phyloP scores from a whole-genome alignment of 2,329 filamentous ascomycete genomes.

The Colletotrichum somersetense region DNA sequence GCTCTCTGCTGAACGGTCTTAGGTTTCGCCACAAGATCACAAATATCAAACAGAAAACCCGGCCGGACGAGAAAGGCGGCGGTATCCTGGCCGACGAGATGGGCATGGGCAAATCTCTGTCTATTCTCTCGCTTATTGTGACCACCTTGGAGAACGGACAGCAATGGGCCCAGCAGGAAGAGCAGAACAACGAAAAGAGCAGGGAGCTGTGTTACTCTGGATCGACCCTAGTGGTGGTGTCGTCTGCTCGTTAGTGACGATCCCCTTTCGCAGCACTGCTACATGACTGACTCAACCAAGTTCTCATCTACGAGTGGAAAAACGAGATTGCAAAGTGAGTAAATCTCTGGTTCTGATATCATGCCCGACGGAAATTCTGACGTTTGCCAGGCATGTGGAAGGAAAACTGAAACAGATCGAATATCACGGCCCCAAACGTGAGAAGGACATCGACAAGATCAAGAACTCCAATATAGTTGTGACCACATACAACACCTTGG shows the following conservation, averaged over 20 bases:
- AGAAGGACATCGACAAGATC: slow-evolving; percentile 46
- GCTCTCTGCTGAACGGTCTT: background rate
- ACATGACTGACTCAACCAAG: slow-evolving; percentile 44
- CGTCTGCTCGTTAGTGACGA: slow-evolving; percentile 55
- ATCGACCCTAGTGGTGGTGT: slow-evolving; percentile 60
- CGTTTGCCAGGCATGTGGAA: slow-evolving; percentile 50
- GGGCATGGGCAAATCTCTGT: slow-evolving; percentile 71
- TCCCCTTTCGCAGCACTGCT: background rate
- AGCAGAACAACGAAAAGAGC: slow-evolving; percentile 38
- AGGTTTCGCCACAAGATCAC: slow-evolving; percentile 58
- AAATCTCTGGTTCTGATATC: background rate
- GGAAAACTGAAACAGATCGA: slow-evolving; percentile 47
- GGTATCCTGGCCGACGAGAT: slow-evolving; percentile 72
- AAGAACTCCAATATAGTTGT: slow-evolving; percentile 56
- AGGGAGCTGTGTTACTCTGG: slow-evolving; percentile 47
- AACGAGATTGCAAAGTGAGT: slow-evolving; percentile 54
- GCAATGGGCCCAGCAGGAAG: slow-evolving; percentile 49
- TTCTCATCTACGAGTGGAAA: slow-evolving; percentile 57
- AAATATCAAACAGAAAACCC: slow-evolving; percentile 47
- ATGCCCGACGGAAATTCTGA: background rate
- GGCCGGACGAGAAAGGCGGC: slow-evolving; percentile 51
- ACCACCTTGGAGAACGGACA: slow-evolving; percentile 54
- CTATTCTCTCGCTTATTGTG: slow-evolving; percentile 62
- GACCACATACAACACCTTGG: slow-evolving; percentile 62
- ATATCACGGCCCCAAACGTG: slow-evolving; percentile 54